Percentiles rank a stretch among this genome's conserved stretches.
phyloP scores from a whole-genome alignment of 257 asterid genomes.

The Primulina huaijiensis region DNA sequence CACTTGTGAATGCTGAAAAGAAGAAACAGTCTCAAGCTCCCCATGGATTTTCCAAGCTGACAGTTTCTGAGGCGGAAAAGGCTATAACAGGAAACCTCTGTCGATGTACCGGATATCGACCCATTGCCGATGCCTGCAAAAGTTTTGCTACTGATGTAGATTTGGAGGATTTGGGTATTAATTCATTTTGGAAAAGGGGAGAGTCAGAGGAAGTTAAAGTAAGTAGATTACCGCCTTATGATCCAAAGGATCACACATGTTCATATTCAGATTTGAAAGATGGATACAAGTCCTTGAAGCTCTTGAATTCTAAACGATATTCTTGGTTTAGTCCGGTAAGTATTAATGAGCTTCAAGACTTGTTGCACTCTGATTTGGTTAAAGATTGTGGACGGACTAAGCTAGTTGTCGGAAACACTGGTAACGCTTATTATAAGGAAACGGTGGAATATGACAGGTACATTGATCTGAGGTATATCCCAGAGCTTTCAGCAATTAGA shows the following conservation, averaged over 20 bases:
- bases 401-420: conserved; percentile 65
- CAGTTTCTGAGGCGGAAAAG: conserved; percentile 61
- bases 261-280: conserved; percentile 36
- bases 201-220: conserved; percentile 34
- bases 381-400: conserved; percentile 35
- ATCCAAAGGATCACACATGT: conserved; percentile 30
- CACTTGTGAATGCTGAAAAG: conserved; percentile 51
- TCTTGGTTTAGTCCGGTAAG: conserved; percentile 61
- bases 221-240: conserved; percentile 41
- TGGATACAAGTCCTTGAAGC: conserved; percentile 22
- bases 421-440: conserved; percentile 62
- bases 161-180: conserved; percentile 69
- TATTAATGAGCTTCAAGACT: conserved; percentile 46
- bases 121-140: conserved; percentile 78
- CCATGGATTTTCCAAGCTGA: conserved; percentile 59
- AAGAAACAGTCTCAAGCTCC: conserved; percentile 33
- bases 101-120: conserved; percentile 74
- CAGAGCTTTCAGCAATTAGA: conserved; percentile 45
- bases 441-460: conserved; percentile 35
- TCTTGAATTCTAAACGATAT: conserved; percentile 34
- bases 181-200: conserved; percentile 55
- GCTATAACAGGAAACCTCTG: conserved; percentile 65
- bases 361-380: conserved; percentile 35
- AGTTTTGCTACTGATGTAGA: conserved; percentile 60
- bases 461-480: conserved; percentile 54